phyloP scores from a whole-genome alignment of 129 eudicot genomes.

The Artemisia argyi region DNA sequence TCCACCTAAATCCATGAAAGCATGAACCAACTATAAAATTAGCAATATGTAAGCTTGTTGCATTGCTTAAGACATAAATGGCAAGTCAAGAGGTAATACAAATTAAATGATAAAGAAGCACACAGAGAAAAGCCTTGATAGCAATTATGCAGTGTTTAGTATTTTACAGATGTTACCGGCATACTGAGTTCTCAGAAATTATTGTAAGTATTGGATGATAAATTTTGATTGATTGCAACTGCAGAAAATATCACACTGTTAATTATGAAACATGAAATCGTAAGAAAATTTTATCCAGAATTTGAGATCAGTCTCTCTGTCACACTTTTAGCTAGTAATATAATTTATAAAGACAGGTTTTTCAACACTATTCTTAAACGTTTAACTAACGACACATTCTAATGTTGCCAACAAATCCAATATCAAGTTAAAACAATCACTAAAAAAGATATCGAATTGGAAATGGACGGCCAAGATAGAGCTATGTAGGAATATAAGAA shows the following conservation, averaged over 20 bases:
- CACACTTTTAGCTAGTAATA: not conserved
- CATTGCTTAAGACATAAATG: not conserved
- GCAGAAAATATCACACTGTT: not conserved
- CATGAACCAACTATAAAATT: not conserved
- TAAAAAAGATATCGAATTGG: not conserved
- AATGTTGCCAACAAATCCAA: constrained; percentile 6
- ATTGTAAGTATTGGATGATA: too few species aligned
- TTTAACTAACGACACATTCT: not conserved
- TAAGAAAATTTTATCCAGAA: constrained; percentile 1
- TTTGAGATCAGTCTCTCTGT: constrained; percentile 1
- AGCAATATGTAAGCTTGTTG: not conserved
- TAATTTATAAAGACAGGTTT: not conserved
- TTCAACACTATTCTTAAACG: not conserved
- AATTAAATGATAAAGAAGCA: not conserved
- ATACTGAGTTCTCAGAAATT: not conserved
- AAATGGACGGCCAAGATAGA: not conserved
- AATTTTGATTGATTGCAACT: not conserved
- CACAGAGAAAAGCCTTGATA: not conserved
- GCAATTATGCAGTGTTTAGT: too few species aligned
- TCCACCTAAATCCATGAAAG: not conserved
- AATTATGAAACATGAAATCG: not conserved
- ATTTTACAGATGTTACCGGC: not conserved
- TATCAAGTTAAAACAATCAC: not conserved
- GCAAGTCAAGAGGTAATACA: not conserved
- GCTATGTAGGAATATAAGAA: not conserved